Conservation (phyloP, 1,284 basidiomycete species). For the Ustilago tritici region DNA sequence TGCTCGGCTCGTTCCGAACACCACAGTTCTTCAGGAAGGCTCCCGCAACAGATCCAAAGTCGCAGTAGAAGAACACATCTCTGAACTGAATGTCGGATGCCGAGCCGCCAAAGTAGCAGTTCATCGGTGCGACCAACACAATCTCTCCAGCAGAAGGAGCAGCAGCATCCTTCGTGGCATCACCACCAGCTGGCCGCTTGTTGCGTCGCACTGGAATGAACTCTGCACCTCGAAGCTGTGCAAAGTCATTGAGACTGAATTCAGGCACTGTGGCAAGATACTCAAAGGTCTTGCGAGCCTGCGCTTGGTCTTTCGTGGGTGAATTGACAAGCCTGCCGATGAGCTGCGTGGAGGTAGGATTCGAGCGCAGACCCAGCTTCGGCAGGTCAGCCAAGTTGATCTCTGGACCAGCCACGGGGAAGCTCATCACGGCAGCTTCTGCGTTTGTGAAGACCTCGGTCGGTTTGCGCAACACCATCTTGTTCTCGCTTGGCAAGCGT, state of each 20-base stretch:
- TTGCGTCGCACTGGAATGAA: slow-evolving; percentile 60
- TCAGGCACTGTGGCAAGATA: slow-evolving; percentile 76
- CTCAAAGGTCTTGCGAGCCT: slow-evolving; percentile 80
- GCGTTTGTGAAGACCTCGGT: slow-evolving; percentile 81
- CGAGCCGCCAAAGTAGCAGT: slow-evolving; percentile 74
- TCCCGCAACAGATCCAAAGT: slow-evolving; percentile 87
- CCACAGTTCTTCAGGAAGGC: slow-evolving; percentile 85
- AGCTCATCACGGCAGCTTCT: slow-evolving; percentile 82
- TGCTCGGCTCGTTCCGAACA: slow-evolving; percentile 86
- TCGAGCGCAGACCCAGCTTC: slow-evolving; percentile 81
- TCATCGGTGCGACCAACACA: slow-evolving; percentile 64
- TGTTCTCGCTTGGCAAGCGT: slow-evolving; percentile 71
- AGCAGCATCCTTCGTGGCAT: slow-evolving; percentile 9
- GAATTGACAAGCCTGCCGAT: slow-evolving; percentile 76
- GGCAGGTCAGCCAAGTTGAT: slow-evolving; percentile 72
- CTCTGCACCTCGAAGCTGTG: slow-evolving; percentile 40
- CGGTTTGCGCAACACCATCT: slow-evolving; percentile 76
- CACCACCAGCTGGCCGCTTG: slow-evolving; percentile 9
- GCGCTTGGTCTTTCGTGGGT: slow-evolving; percentile 75
- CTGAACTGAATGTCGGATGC: slow-evolving; percentile 52
- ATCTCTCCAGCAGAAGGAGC: slow-evolving; percentile 21
- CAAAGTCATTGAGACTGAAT: slow-evolving; percentile 49
- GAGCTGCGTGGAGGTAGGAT: slow-evolving; percentile 79
- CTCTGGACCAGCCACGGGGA: slow-evolving; percentile 76
- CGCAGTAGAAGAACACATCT: slow-evolving; percentile 79